Evolutionary conservation across 2,329 filamentous ascomycete genomes (phyloP).

Genomic region (Fusarium veterinarium): DNA sequence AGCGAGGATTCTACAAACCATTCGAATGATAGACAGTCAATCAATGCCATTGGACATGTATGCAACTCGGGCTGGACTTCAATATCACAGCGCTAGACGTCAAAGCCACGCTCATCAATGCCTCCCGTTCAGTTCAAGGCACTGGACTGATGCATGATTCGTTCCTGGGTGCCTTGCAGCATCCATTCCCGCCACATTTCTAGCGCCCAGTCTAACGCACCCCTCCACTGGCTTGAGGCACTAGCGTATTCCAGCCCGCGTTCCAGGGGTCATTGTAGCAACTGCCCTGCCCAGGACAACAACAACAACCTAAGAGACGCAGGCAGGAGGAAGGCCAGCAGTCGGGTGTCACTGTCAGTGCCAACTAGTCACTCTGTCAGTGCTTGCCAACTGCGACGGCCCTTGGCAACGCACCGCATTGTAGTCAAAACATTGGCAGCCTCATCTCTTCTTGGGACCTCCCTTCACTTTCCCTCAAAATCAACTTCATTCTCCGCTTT

Average conservation of each 20-base stretch:
- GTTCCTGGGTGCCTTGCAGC: slow-evolving; percentile 41
- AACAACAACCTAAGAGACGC: neutral
- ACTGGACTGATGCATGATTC: slow-evolving; percentile 18
- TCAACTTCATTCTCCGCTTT: slow-evolving; percentile 12
- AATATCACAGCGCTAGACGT: slow-evolving; percentile 16
- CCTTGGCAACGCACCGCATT: slow-evolving; percentile 16
- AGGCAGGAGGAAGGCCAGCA: neutral
- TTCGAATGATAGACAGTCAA: neutral
- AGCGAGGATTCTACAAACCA: neutral
- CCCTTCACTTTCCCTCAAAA: slow-evolving; percentile 32
- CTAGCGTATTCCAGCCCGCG: slow-evolving; percentile 10
- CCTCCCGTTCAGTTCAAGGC: slow-evolving; percentile 16
- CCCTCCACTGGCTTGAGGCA: slow-evolving; percentile 29
- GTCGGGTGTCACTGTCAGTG: neutral
- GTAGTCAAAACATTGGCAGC: slow-evolving; percentile 41
- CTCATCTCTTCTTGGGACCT: slow-evolving; percentile 39
- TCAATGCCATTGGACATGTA: neutral
- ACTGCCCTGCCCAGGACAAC: neutral
- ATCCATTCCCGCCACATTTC: slow-evolving; percentile 18
- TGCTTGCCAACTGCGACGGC: slow-evolving; percentile 25
- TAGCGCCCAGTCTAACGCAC: slow-evolving; percentile 23
- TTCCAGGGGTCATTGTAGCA: slow-evolving; percentile 34
- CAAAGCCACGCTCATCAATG: slow-evolving; percentile 1
- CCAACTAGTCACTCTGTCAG: slow-evolving; percentile 8
- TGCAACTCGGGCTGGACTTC: slow-evolving; percentile 3